Evolutionary conservation across 192 early-diverging fungal genomes (phyloP).

Genomic region (Linnemannia exigua): DNA sequence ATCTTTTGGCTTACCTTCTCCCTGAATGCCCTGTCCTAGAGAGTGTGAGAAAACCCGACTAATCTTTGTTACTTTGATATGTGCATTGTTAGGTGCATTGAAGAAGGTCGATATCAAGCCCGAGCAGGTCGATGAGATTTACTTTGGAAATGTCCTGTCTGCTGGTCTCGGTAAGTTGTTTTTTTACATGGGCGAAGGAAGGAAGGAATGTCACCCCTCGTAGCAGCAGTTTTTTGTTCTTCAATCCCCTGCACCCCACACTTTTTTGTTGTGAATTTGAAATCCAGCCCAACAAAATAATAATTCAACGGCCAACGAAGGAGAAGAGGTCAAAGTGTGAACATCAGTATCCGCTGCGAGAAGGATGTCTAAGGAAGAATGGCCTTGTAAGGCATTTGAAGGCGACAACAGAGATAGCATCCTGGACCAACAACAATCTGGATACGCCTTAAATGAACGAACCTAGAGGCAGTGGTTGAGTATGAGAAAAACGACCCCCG

Average conservation of each 20-base stretch:
- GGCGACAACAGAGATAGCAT: no score
- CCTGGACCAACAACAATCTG: no score
- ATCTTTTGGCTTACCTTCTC: background rate
- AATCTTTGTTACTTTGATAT: background rate
- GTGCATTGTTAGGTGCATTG: constrained; percentile 55
- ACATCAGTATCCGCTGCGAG: no score
- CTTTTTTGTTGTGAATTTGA: constrained; percentile 4
- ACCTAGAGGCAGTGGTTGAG: background rate
- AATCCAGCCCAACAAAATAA: constrained; percentile 11
- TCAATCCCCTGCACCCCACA: background rate
- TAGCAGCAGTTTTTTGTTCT: background rate
- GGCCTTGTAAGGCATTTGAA: no score
- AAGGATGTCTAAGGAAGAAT: no score
- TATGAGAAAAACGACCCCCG: background rate
- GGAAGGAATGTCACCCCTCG: background rate
- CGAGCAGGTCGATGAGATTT: constrained; percentile 79
- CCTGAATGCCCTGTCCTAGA: no score
- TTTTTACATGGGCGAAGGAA: background rate
- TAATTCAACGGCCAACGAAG: background rate
- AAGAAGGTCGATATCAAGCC: constrained; percentile 69
- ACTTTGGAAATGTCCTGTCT: constrained; percentile 84
- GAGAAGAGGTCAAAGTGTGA: background rate
- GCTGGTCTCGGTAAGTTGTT: constrained; percentile 71
- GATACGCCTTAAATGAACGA: no score
- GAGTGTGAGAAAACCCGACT: background rate